phyloP scores from a whole-genome alignment of 192 early-diverging fungal genomes.

The Irineochytrium annulatum region DNA sequence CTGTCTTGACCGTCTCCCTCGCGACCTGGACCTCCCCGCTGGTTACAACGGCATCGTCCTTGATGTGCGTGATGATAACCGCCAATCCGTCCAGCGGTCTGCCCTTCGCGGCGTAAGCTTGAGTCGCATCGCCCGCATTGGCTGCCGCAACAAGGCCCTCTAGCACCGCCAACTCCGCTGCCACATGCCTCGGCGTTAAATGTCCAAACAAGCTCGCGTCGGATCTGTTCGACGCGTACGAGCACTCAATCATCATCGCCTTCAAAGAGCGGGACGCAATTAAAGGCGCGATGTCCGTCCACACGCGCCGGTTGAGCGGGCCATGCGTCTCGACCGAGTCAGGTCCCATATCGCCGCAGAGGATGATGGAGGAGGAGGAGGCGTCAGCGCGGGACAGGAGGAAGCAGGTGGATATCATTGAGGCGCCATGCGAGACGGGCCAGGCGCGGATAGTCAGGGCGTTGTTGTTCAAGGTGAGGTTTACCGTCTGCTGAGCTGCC shows the following conservation, averaged over 20 bases:
- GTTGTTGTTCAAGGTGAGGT: not conserved
- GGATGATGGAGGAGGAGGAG: not conserved
- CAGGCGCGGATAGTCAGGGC: not conserved
- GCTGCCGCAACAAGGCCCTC: not conserved
- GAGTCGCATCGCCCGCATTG: not conserved
- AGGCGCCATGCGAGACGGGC: slow-evolving; percentile 6
- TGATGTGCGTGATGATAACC: slow-evolving; percentile 12
- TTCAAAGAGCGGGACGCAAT: not conserved
- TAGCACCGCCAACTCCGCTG: slow-evolving; percentile 8
- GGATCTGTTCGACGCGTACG: slow-evolving; percentile 3
- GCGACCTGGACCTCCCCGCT: not conserved
- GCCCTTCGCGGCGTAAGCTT: not conserved
- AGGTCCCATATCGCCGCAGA: slow-evolving; percentile 14
- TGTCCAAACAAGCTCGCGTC: slow-evolving; percentile 6
- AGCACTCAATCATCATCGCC: slow-evolving; percentile 18
- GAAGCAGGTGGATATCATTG: slow-evolving; percentile 14
- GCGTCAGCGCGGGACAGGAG: not conserved
- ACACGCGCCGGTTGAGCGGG: slow-evolving; percentile 1
- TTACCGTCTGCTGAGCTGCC: not conserved
- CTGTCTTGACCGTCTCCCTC: not conserved
- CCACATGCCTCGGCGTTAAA: slow-evolving; percentile 12
- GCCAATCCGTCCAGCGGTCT: slow-evolving; percentile 1
- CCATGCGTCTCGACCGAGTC: slow-evolving; percentile 3
- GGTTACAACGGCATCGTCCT: slow-evolving; percentile 1
- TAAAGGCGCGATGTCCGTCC: slow-evolving; percentile 9